A percentile compares a stretch with the other conserved stretches of the same genome.
Evolutionary conservation across 495 filamentous ascomycete species (phyloP).

Genomic region (Daldinia bambusicola): DNA sequence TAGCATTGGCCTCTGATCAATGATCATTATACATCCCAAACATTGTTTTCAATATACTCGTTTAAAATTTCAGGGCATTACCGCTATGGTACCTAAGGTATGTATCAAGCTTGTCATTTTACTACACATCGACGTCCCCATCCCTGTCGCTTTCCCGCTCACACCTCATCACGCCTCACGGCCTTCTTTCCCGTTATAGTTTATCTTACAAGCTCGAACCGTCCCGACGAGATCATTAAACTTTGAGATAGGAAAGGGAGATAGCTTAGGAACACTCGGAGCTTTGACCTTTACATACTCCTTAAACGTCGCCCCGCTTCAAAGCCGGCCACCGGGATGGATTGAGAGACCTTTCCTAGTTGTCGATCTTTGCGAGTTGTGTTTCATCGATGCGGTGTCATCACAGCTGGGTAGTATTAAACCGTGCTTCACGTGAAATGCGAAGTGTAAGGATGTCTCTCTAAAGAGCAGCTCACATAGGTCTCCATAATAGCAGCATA

Average conservation of each 20-base stretch:
- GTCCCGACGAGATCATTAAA: background rate
- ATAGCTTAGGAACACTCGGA: background rate
- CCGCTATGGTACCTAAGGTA: too few relatives aligned
- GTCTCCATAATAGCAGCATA: background rate
- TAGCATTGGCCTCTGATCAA: too few relatives aligned
- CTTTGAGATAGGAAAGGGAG: background rate
- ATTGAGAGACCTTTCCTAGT: constrained; percentile 8
- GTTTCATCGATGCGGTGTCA: constrained; percentile 30
- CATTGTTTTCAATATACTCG: too few relatives aligned
- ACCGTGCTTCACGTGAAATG: constrained; percentile 3
- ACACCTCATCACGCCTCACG: constrained; percentile 25
- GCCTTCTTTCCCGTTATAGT: constrained; percentile 36
- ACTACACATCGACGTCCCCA: constrained; percentile 2
- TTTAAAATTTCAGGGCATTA: too few relatives aligned
- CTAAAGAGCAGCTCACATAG: constrained; percentile 4
- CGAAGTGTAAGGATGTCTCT: background rate
- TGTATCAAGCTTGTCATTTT: constrained; percentile 21
- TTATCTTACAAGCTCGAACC: constrained; percentile 18
- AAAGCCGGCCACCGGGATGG: background rate
- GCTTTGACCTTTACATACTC: background rate
- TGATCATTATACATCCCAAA: too few relatives aligned
- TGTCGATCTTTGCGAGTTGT: constrained; percentile 20
- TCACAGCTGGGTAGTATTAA: constrained; percentile 22
- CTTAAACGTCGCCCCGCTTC: background rate
- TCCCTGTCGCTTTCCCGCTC: constrained; percentile 24